Conservation (phyloP, 108 stramenopile genomes). For the Poteriospumella lacustris region DNA sequence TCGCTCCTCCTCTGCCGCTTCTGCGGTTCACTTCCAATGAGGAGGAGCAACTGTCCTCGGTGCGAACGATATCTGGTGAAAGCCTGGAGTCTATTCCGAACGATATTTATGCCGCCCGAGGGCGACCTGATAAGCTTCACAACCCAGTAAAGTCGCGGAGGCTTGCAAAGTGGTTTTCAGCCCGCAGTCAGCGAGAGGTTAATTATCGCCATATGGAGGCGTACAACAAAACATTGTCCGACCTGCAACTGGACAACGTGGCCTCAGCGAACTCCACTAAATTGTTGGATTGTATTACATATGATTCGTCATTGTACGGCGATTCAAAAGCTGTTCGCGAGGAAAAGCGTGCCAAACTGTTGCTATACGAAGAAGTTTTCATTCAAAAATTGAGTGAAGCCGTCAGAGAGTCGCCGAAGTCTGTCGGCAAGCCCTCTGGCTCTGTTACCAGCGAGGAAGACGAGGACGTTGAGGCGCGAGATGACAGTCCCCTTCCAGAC, state of each 20-base stretch:
- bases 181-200: not conserved
- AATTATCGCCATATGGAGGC: not conserved
- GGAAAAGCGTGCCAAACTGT: not conserved
- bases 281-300: not conserved
- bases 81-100: not conserved
- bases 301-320: not conserved
- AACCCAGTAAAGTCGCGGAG: not conserved
- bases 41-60: not conserved
- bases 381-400: not conserved
- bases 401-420: not conserved
- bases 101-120: not conserved
- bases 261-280: not conserved
- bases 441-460: not conserved
- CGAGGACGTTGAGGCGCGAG: not conserved
- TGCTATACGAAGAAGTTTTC: not conserved
- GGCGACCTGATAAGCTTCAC: not conserved
- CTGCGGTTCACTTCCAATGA: not conserved
- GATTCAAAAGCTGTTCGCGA: not conserved
- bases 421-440: not conserved
- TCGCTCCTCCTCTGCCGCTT: not conserved
- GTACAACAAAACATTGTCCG: not conserved
- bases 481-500: not conserved
- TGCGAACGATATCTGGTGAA: not conserved
- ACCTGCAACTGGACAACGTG: not conserved
- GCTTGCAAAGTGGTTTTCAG: not conserved